phyloP scores from a whole-genome alignment of 2,329 filamentous ascomycete genomes.

The Verticillium alfalfae region DNA sequence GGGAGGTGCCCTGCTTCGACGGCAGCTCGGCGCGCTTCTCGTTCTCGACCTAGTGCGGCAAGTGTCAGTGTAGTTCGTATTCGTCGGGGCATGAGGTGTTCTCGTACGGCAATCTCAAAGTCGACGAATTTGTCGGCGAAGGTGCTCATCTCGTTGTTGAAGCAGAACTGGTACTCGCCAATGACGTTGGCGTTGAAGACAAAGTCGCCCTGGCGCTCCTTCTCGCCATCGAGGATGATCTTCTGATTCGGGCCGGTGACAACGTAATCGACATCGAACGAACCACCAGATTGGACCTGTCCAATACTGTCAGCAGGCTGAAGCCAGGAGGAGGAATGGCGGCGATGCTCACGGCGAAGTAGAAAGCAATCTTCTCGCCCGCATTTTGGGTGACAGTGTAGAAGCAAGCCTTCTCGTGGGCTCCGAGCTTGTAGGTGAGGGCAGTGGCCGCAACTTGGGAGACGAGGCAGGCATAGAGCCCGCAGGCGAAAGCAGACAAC shows the following conservation, averaged over 20 bases:
- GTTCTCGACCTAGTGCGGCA: slow-evolving; percentile 69
- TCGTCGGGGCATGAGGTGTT: not conserved
- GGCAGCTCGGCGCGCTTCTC: slow-evolving; percentile 77
- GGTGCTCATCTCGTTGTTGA: slow-evolving; percentile 97
- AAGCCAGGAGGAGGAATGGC: slow-evolving; percentile 7
- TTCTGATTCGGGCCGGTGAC: slow-evolving; percentile 79
- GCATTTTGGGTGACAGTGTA: slow-evolving; percentile 72
- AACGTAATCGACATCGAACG: slow-evolving; percentile 92
- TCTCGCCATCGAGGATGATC: slow-evolving; percentile 77
- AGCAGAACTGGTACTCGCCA: slow-evolving; percentile 96
- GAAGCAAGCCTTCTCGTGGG: slow-evolving; percentile 96
- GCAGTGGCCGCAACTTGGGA: slow-evolving; percentile 78
- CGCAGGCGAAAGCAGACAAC: slow-evolving; percentile 53
- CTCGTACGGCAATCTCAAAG: slow-evolving; percentile 86
- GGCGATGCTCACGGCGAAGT: slow-evolving; percentile 76
- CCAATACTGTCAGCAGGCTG: not conserved
- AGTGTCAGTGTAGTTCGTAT: not conserved
- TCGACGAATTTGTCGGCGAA: slow-evolving; percentile 97
- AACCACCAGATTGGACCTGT: slow-evolving; percentile 95
- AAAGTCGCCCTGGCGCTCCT: slow-evolving; percentile 93
- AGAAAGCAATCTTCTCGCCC: slow-evolving; percentile 90
- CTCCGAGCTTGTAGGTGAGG: slow-evolving; percentile 84
- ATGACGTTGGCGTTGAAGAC: slow-evolving; percentile 87
- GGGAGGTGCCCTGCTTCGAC: slow-evolving; percentile 78
- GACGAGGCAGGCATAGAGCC: slow-evolving; percentile 66